Conservation (phyloP, 2,329 filamentous ascomycete genomes). For the Xylaria hypoxylon region DNA sequence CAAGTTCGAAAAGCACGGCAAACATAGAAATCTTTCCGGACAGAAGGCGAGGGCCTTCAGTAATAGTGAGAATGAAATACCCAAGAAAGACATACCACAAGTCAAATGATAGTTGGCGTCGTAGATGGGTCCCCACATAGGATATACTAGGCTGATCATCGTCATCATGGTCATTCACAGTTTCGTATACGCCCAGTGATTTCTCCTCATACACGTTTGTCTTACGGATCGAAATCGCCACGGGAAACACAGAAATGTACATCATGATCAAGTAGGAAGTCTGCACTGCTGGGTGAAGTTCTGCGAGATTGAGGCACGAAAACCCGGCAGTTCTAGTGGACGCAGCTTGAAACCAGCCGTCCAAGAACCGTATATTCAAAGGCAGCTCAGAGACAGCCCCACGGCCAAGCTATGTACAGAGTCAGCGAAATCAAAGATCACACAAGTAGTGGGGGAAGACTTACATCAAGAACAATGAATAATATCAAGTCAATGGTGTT, state of each 20-base stretch:
- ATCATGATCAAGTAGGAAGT: constrained; percentile 98
- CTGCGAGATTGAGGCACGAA: constrained; percentile 79
- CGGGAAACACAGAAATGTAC: constrained; percentile 98
- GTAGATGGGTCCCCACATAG: constrained; percentile 91
- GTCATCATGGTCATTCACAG: constrained; percentile 60
- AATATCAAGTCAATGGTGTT: constrained; percentile 90
- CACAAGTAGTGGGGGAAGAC: constrained; percentile 49
- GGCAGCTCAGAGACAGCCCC: constrained; percentile 75
- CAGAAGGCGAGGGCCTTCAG: constrained; percentile 80
- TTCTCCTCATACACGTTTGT: constrained; percentile 98
- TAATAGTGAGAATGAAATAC: constrained; percentile 90
- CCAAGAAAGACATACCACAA: constrained; percentile 97
- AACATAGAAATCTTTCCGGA: constrained; percentile 74
- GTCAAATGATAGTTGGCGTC: constrained; percentile 94
- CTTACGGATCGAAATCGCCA: constrained; percentile 91
- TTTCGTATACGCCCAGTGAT: constrained; percentile 78
- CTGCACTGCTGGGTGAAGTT: constrained; percentile 89
- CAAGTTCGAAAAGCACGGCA: constrained; percentile 81
- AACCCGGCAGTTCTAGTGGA: constrained; percentile 94
- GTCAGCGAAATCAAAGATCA: constrained; percentile 12
- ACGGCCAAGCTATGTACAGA: constrained; percentile 71
- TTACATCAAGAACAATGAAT: constrained; percentile 90
- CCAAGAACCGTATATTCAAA: constrained; percentile 79
- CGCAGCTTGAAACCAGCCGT: constrained; percentile 90
- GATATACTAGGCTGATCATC: constrained; percentile 72